Evolutionary conservation across 2,329 filamentous ascomycete genomes (phyloP), one percentile per base, ranked within the genome.

Genomic region (Mycosphaerella sp.): DNA sequence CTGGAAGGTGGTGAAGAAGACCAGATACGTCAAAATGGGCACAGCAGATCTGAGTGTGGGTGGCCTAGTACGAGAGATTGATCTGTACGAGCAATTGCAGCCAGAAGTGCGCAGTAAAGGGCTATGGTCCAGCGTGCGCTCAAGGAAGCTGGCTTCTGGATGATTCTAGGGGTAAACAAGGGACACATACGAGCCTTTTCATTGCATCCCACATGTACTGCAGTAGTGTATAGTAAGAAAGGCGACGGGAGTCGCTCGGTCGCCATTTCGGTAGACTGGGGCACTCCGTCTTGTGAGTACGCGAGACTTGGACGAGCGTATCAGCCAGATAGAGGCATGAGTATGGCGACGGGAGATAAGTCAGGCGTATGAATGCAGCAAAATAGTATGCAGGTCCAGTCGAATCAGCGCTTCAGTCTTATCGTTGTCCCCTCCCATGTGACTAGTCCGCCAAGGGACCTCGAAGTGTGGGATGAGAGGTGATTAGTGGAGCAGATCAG

Each of bases 41-140:
- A 46, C 12, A 32, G 55, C 52, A 7, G 58, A 59, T 51, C 39
- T 59, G n/a, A 51, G 43, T 14, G 44, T 59, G 4, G 46, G 44
- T 21, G 55, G 55, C 3, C 34, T 57, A 31, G 50, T 48, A 2
- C 45, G 45, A 11, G 48, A 63, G 51, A 54, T 60, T 48, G 53
- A 59, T 45, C 47, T 56, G 38, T 43, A 59, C 26, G 49, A 59
- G 45, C 11, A 40, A 6, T 7, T 23, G 17, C 48, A n/a, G 41
- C 42, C 21, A 17, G 14, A 29, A 29, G 26, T 29, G 26, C 26
- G 26, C 26, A 29, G 26, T 29, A 29, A 29, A 29, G 26, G 26
- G 5, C 5, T 29, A 29, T 29, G 26, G 26, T 29, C 21, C 21
- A 21, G 21, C 21, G 21, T 21, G 21, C 21, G 21, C 21, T 21